Base-by-base conservation (phyloP, 2,329 filamentous ascomycete species). In the Daldinia sp. region DNA sequence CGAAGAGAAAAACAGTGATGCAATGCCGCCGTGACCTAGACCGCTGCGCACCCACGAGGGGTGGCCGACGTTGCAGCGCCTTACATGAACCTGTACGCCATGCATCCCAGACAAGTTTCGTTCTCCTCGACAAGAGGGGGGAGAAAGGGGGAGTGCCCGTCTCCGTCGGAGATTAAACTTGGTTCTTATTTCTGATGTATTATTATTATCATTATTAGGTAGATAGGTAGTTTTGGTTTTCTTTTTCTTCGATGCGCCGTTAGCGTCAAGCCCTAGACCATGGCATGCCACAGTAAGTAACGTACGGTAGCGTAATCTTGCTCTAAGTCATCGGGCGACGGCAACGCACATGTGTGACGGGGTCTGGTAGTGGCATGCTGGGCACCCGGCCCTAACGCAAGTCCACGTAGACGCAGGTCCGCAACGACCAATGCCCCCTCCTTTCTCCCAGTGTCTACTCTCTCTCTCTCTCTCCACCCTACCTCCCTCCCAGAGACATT, bases 41-140 rank as follows among this genome's bases (percentile, higher is more conserved):
- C 50, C 60, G 45, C 58, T 49, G 34, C 50, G 25, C 37, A 27
- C 57, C 15, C 50, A 23, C 51, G 37, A 61, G 58, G 61, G 43
- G 56, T 67, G 61, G 29, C 50, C 61, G 58, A 64, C 51, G 64
- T 62, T 61, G 39, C 64, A 64, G 47, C 27, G 58, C 58, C 35
- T 55, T 51, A 58, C 58, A 58, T 49, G 48, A 39, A 60, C 57
- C 57, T 53, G 51, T 58, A 53, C 37, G 56, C 56, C 60, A 67
- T 63, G 57, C 58, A 61, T 49, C 57, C 35, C 17, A 58, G 53
- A 58, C 51, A 39, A 32, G 37, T 34, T 48, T 48, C 15, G 2
- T 35, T 34, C 10, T n/a, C 7, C 8, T 6, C 17, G 27, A 27
- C 47, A 29, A 35, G 30, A 13, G 25, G 4, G n/a, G 52, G 37